Evolutionary conservation across 2,329 filamentous ascomycete species (phyloP).

Genomic region (Epichloe baconii): DNA sequence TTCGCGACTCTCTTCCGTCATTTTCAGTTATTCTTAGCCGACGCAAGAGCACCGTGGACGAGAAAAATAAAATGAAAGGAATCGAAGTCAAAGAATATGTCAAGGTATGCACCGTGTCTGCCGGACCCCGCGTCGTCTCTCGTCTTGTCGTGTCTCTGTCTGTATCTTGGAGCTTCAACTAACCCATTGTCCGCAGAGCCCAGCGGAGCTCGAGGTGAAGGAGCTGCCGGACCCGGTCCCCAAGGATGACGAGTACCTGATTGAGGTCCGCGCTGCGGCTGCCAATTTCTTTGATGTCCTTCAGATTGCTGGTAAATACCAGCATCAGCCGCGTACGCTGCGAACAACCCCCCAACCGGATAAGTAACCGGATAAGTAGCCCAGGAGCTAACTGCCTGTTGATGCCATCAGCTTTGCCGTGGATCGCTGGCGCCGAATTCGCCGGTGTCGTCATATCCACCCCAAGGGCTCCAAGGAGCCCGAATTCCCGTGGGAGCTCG

Average conservation of each 20-base stretch:
- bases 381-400: background rate
- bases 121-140: too few relatives aligned
- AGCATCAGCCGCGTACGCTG: slow-evolving; percentile 60
- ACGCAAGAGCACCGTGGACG: background rate
- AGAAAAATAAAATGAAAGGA: slow-evolving; percentile 3
- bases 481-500: slow-evolving; percentile 63
- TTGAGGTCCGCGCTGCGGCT: slow-evolving; percentile 74
- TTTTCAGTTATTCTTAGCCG: background rate
- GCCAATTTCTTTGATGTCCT: slow-evolving; percentile 97
- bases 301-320: slow-evolving; percentile 91
- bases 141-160: too few relatives aligned
- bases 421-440: slow-evolving; percentile 81
- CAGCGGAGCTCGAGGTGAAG: slow-evolving; percentile 63
- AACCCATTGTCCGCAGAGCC: slow-evolving; percentile 38
- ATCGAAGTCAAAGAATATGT: slow-evolving; percentile 7
- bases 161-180: background rate
- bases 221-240: slow-evolving; percentile 64
- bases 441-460: slow-evolving; percentile 58
- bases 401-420: slow-evolving; percentile 51
- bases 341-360: too few relatives aligned
- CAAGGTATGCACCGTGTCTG: slow-evolving; percentile 1
- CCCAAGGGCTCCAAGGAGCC: slow-evolving; percentile 39
- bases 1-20: background rate
- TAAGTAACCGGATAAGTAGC: background rate
- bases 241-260: slow-evolving; percentile 63